Conservation (phyloP, 192 early-diverging fungal species). For the Jimgerdemannia lactiflua region DNA sequence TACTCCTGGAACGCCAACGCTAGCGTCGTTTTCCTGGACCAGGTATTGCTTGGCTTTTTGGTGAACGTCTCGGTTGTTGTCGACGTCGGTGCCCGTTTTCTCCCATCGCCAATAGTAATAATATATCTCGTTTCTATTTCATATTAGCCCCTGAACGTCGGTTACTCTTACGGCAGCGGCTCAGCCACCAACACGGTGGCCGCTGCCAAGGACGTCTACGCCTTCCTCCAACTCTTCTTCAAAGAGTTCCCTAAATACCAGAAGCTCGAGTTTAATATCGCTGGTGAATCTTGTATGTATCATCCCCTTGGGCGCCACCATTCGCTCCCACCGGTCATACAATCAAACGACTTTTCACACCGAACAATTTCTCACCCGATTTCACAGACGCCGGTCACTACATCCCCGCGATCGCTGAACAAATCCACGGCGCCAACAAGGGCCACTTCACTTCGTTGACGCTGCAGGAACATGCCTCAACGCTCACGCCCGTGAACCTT, state of each 20-base stretch:
- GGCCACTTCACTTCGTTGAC: conserved; percentile 24
- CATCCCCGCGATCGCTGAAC: conserved; percentile 86
- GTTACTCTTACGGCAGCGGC: conserved; percentile 81
- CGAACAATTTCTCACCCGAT: not conserved
- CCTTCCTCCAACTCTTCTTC: conserved; percentile 94
- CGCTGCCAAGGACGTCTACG: conserved; percentile 92
- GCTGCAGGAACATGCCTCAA: conserved; percentile 8
- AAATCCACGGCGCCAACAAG: conserved; percentile 80
- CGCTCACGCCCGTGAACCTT: conserved; percentile 60
- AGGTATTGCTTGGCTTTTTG: conserved; percentile 29
- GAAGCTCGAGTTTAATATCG: conserved; percentile 81
- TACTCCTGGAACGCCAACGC: conserved; percentile 94
- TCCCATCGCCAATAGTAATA: too few relatives aligned
- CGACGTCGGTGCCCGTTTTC: too few relatives aligned
- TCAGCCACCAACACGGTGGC: conserved; percentile 72
- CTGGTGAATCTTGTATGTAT: conserved; percentile 69
- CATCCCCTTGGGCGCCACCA: conserved; percentile 21
- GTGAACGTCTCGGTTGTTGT: not conserved
- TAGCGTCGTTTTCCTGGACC: conserved; percentile 83
- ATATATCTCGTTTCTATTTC: not conserved
- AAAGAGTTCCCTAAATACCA: conserved; percentile 83
- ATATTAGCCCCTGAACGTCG: conserved; percentile 80
- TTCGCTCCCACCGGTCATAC: not conserved
- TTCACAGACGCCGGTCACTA: conserved; percentile 84
- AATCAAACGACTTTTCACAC: not conserved